Evolutionary conservation across 495 filamentous ascomycete species (phyloP).

Genomic region (Aspergillus bridgeri): DNA sequence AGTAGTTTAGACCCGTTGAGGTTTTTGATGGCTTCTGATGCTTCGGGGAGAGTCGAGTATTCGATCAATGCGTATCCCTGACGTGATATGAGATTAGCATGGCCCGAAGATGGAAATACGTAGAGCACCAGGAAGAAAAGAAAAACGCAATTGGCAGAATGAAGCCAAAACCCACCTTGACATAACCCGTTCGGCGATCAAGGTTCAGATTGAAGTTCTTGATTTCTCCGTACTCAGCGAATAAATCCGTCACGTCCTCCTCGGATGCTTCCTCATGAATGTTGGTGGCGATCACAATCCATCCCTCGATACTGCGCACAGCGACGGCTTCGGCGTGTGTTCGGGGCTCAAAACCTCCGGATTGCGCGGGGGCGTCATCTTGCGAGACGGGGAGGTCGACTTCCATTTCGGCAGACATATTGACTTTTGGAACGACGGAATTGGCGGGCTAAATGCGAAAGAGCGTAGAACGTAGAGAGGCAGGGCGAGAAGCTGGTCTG

Average conservation of each 20-base stretch:
- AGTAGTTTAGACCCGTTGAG: conserved; percentile 79
- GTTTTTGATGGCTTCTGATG: conserved; percentile 78
- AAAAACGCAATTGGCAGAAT: conserved; percentile 2
- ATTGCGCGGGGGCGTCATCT: conserved; percentile 43
- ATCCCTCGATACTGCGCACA: conserved; percentile 97
- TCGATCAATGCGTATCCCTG: conserved; percentile 94
- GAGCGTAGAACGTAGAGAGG: not conserved
- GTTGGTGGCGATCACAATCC: conserved; percentile 96
- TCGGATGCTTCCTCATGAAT: conserved; percentile 97
- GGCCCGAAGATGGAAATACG: not conserved
- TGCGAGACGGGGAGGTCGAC: conserved; percentile 57
- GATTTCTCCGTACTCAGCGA: conserved; percentile 95
- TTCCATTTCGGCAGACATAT: conserved; percentile 66
- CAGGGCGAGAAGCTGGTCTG: too few relatives aligned
- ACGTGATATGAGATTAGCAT: conserved; percentile 10
- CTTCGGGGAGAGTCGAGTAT: conserved; percentile 84
- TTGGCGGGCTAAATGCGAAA: not conserved
- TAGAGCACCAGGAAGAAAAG: not conserved
- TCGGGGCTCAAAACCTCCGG: conserved; percentile 62
- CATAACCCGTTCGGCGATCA: conserved; percentile 93
- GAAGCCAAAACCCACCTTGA: conserved; percentile 68
- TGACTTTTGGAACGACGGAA: not conserved
- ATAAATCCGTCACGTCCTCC: conserved; percentile 90
- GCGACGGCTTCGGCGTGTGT: conserved; percentile 80
- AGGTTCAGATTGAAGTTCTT: conserved; percentile 96